Base-by-base conservation (phyloP, 176 grass and related monocot genomes). In the Aegilops speltoides region DNA sequence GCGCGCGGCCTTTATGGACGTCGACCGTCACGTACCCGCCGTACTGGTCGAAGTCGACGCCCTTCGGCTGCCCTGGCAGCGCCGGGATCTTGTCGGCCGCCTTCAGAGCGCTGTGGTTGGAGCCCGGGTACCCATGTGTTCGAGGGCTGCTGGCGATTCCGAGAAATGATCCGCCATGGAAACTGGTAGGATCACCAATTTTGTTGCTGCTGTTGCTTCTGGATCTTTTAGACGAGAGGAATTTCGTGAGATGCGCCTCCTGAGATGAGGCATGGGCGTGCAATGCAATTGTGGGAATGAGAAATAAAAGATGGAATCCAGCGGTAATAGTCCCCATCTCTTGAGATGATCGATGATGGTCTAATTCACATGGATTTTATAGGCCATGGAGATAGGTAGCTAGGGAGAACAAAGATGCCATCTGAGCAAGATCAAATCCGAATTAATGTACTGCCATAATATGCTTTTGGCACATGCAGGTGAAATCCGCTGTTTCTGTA, bases 11-110 rank as follows among this genome's bases (percentile, higher is more conserved):
- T 1, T 45, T 45, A 4, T 41, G 10, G 34, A 3, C 5, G 38
- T 73, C 70, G n/a, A 75, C 73, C 3, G 73, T 76, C 14, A 50
- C 43, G 73, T 76, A 76, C 13, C 73, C 41, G 14, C 73, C 73
- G 15, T 76, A 50, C 73, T 76, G 73, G 41, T 76, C 14, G 24
- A 76, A 76, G 73, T 76, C 43, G 73, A 76, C 43, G 14, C 24
- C 73, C 73, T 76, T 1, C 3, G 73, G 73, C 73, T 76, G 73
- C 14, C 73, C 73, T 43, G 73, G 73, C 24, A 76, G 25, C 43
- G 73, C 12, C 24, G 2, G 2, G 41, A 76, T 76, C 73, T 76
- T 76, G 23, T 76, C 73, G 23, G 24, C 73, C 43, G 73, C 73
- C 73, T 76, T 76, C 22, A 61, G 8, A 61, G 57, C 22, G 3